These are phyloP conservation scores for Hypoxylon sp. DNA, from an alignment of 2,329 filamentous ascomycete genomes.

Conservation along the genomic window DNA sequence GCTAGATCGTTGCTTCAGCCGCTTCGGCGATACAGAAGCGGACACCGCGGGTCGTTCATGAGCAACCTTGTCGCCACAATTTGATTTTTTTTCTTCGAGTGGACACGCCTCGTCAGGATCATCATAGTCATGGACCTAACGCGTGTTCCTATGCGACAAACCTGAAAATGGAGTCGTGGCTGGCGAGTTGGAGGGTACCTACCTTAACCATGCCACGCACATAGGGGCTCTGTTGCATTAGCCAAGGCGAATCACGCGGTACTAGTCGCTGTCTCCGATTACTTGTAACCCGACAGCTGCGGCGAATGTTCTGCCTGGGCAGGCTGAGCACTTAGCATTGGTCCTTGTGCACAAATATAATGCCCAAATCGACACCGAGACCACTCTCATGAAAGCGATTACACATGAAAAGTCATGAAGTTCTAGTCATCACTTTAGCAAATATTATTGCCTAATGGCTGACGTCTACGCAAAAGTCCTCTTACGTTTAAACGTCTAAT, in stretches of 20 bases:
- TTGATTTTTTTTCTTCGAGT: constrained; percentile 17
- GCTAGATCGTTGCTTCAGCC: constrained; percentile 21
- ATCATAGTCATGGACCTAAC: constrained; percentile 7
- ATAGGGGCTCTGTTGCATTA: constrained; percentile 25
- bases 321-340: constrained; percentile 14
- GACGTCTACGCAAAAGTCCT: constrained; percentile 2
- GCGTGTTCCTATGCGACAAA: constrained; percentile 11
- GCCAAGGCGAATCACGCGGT: constrained; percentile 36
- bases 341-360: constrained; percentile 18
- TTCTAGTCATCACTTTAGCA: constrained; percentile 6
- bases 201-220: constrained; percentile 3
- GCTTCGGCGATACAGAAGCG: constrained; percentile 19
- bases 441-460: constrained; percentile 7
- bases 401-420: constrained; percentile 13
- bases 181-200: constrained; percentile 16
- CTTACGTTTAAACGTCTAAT: constrained; percentile 8
- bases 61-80: constrained; percentile 11
- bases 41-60: constrained; percentile 11
- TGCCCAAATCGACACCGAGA: constrained; percentile 34
- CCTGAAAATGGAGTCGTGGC: constrained; percentile 23
- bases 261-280: constrained; percentile 9
- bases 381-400: constrained; percentile 6
- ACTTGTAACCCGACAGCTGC: constrained; percentile 1
- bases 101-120: constrained; percentile 9
- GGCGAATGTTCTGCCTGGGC: constrained; percentile 8